Conservation (phyloP, 345 rosid species). For the rapeseed (Brassica napus) region Da-Ae NC_063448.1:6363501-6364000, state of each 20-base stretch:
- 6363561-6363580: constrained; percentile 41
- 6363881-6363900: constrained; percentile 27
- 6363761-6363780: constrained; percentile 33
- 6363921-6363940: constrained; percentile 19
- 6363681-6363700: constrained; percentile 15
- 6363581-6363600: constrained; percentile 36
- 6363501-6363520: constrained; percentile 18
- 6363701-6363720: constrained; percentile 36
- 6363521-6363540: constrained; percentile 31
- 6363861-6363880: constrained; percentile 23
- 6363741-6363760: constrained; percentile 36
- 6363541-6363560: constrained; percentile 42
- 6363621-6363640: background rate
- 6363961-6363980: background rate
- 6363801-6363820: constrained; percentile 31
- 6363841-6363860: constrained; percentile 31
- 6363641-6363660: background rate
- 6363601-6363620: constrained; percentile 24
- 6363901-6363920: constrained; percentile 27
- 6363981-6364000: too few species aligned
- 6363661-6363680: background rate
- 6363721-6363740: background rate
- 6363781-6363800: constrained; percentile 38
- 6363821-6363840: constrained; percentile 26
- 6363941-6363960: background rate